Evolutionary conservation across 345 rosid genomes (phyloP), one percentile per base, ranked within the genome.

Genomic region (Chamaenerion angustifolium): DNA sequence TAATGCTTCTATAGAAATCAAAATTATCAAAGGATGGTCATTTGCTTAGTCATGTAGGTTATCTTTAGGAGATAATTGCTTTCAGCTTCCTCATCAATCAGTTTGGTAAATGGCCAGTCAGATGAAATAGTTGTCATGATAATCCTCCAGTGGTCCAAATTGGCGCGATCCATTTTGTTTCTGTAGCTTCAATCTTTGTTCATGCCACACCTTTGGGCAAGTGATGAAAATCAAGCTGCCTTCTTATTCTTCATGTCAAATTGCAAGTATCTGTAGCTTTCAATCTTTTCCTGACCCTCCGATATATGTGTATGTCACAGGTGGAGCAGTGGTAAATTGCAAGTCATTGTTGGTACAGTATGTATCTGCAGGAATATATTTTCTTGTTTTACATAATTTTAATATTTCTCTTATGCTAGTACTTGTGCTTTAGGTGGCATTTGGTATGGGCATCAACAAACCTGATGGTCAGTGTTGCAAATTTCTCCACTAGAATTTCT

Each of bases 401-500:
- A 12, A 40, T 43, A 42, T 49, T 55, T 16, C 42, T 31, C 49
- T 51, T 53, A 11, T 55, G 27, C 37, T 31, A 31, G 8, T 58
- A 23, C 51, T 65, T 60, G 14, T 35, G 23, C 65, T 54, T 19
- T 73, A 90, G 98, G 98, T 90, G 67, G 98, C 98, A 27, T 90
- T 90, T 78, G 98, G 98, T 15, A 90, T 90, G 98, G 98, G 98
- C 66, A 86, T 90, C 72, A 90, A 90, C 80, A 90, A 90, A 67
- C 98, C 98, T 47, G 98, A 90, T 80, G 98, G 98, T 84, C 56
- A 70, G 83, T 73, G 56, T 40, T 48, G 51, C 58, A 44, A 57
- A 12, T 18, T 31, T 31, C 37, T 31, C 37, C 37, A 2, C 37
- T 31, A 8, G 37, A 31, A 31, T 7, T 7, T 31, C 37, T 31